These are phyloP conservation scores for Exutisphaerella laricina DNA, from an alignment of 2,329 filamentous ascomycete species.

Conservation along the genomic window DNA sequence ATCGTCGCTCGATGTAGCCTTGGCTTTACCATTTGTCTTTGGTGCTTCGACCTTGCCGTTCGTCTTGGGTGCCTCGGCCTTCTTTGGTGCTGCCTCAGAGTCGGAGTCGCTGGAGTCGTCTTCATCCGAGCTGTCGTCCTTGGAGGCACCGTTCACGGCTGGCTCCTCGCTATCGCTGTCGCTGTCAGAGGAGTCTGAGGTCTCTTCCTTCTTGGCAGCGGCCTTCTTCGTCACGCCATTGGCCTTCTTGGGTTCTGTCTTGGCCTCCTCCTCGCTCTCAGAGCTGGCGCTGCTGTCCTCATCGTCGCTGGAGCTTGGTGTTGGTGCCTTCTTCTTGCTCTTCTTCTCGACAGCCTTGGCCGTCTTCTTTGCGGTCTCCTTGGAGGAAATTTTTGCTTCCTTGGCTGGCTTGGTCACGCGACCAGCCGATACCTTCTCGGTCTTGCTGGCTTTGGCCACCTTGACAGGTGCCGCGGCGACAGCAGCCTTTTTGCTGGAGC, in stretches of 20 bases:
- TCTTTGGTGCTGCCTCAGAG: slow-evolving; percentile 21
- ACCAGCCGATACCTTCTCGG: slow-evolving; percentile 56
- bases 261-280: slow-evolving; percentile 33
- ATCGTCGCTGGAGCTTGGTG: slow-evolving; percentile 39
- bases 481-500: slow-evolving; percentile 26
- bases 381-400: slow-evolving; percentile 53
- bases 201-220: slow-evolving; percentile 23
- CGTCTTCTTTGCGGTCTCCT: slow-evolving; percentile 49
- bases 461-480: slow-evolving; percentile 25
- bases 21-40: neutral
- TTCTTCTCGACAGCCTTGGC: slow-evolving; percentile 38
- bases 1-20: slow-evolving; percentile 7
- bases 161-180: slow-evolving; percentile 30
- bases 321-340: slow-evolving; percentile 45
- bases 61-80: slow-evolving; percentile 20
- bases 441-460: slow-evolving; percentile 24
- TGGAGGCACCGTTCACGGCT: slow-evolving; percentile 24
- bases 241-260: slow-evolving; percentile 24
- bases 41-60: slow-evolving; percentile 29
- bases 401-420: slow-evolving; percentile 63
- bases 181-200: slow-evolving; percentile 13
- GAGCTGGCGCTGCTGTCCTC: slow-evolving; percentile 29
- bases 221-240: slow-evolving; percentile 22
- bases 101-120: slow-evolving; percentile 19
- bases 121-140: slow-evolving; percentile 19